phyloP scores from a whole-genome alignment of 805 yeast species.

The Myxozyma vanderwaltii region DNA sequence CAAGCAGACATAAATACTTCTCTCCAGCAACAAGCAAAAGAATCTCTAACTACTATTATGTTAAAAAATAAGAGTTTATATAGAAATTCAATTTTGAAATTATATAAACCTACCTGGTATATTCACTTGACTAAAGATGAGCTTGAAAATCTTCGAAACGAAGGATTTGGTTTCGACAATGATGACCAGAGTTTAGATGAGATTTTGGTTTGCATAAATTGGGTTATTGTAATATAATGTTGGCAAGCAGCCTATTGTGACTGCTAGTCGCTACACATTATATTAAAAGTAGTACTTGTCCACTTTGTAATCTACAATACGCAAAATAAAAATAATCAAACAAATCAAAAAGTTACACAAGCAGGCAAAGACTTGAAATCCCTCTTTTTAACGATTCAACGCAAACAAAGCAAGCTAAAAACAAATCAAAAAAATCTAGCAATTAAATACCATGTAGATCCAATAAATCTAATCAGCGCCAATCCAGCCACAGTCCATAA shows the following conservation, averaged over 20 bases:
- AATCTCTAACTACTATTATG: slow-evolving; percentile 9
- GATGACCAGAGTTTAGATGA: not conserved
- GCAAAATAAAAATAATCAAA: no score
- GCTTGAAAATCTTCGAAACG: not conserved
- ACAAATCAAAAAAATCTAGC: slow-evolving; percentile 36
- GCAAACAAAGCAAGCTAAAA: not conserved
- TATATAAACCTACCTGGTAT: slow-evolving; percentile 24
- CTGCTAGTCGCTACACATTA: no score
- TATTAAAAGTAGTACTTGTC: no score
- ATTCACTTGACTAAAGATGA: slow-evolving; percentile 1
- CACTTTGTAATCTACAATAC: no score
- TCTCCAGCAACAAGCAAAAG: not conserved
- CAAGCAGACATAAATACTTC: not conserved
- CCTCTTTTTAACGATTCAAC: not conserved
- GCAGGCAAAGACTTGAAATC: not conserved
- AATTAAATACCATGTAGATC: slow-evolving; percentile 64
- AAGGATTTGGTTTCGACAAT: slow-evolving; percentile 13
- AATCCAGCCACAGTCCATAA: slow-evolving; percentile 90
- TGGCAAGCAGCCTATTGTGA: no score
- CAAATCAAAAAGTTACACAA: not conserved
- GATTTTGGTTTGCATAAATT: slow-evolving; percentile 19
- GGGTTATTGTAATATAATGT: slow-evolving; percentile 9
- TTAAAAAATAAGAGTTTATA: slow-evolving; percentile 8
- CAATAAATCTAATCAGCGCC: slow-evolving; percentile 77
- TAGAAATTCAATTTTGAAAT: slow-evolving; percentile 8